Conservation (phyloP, 192 early-diverging fungal genomes). For the Spizellomyces punctatus region DNA sequence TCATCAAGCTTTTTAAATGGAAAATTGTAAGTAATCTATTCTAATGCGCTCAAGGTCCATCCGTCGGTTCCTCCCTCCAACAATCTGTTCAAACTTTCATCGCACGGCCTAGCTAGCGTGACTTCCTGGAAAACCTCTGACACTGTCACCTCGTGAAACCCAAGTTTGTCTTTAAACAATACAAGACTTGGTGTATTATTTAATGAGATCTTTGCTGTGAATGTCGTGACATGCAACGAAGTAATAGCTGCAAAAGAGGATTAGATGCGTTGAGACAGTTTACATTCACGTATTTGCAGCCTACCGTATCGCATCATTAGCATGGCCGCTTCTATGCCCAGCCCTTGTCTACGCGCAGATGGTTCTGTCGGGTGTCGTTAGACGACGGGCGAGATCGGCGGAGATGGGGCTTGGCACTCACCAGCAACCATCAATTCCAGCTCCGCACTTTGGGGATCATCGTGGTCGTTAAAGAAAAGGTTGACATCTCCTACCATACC, state of each 20-base stretch:
- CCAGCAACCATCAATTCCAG: conserved; percentile 96
- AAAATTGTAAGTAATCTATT: no score
- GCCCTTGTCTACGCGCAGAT: conserved; percentile 50
- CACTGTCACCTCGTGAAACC: conserved; percentile 52
- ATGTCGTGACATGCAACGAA: conserved; percentile 52
- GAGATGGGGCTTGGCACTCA: conserved; percentile 28
- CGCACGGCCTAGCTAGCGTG: conserved; percentile 53
- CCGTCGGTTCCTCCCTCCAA: neutral
- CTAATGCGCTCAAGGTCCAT: no score
- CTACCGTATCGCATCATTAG: conserved; percentile 68
- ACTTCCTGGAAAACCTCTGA: conserved; percentile 71
- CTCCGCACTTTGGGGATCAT: conserved; percentile 72
- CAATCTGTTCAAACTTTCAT: neutral
- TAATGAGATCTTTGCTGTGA: conserved; percentile 68
- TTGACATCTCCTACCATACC: conserved; percentile 96
- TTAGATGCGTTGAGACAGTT: no score
- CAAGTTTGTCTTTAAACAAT: conserved; percentile 62
- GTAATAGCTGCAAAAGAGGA: conserved; percentile 16
- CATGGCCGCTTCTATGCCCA: conserved; percentile 55
- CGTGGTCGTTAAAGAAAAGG: conserved; percentile 84
- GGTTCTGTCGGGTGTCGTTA: conserved; percentile 10
- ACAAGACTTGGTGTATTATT: conserved; percentile 62
- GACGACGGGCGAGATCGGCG: neutral
- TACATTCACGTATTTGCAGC: no score
- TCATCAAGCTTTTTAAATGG: no score